phyloP scores from a whole-genome alignment of 495 filamentous ascomycete species.

The Jackrogersella minutella region DNA sequence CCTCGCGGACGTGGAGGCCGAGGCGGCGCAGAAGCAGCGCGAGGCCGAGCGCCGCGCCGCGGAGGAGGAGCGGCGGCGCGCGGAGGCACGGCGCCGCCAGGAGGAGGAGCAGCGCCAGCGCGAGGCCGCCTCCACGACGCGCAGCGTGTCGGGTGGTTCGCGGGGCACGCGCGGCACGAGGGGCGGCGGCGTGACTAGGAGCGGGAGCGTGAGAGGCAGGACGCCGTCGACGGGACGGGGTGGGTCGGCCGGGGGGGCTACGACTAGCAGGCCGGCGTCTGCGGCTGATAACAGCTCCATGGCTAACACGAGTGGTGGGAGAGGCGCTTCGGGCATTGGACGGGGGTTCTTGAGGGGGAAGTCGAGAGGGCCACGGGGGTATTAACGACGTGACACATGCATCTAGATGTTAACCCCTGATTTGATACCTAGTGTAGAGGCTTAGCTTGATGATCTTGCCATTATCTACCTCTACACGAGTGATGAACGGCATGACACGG shows the following conservation, averaged over 20 bases:
- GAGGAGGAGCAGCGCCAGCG: constrained; percentile 75
- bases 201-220: constrained; percentile 39
- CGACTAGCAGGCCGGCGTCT: constrained; percentile 18
- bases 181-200: not conserved
- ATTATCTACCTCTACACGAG: constrained; percentile 11
- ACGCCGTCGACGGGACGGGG: constrained; percentile 1
- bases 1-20: constrained; percentile 80
- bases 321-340: constrained; percentile 53
- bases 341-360: constrained; percentile 48
- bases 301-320: constrained; percentile 43
- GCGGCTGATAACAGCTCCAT: constrained; percentile 40
- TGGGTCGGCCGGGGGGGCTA: constrained; percentile 5
- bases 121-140: constrained; percentile 52
- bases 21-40: constrained; percentile 71
- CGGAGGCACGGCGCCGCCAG: constrained; percentile 70
- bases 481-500: constrained; percentile 9
- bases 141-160: too few species aligned
- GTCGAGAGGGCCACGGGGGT: constrained; percentile 42
- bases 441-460: constrained; percentile 10
- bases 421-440: too few species aligned
- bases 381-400: too few species aligned
- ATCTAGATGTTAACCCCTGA: too few species aligned
- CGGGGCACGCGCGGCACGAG: constrained; percentile 33
- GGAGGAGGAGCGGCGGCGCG: constrained; percentile 77
- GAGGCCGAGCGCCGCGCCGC: constrained; percentile 76